These are phyloP conservation scores for Dendrobium chrysotoxum DNA, from an alignment of 106 monocot species.

Conservation along the genomic window DNA sequence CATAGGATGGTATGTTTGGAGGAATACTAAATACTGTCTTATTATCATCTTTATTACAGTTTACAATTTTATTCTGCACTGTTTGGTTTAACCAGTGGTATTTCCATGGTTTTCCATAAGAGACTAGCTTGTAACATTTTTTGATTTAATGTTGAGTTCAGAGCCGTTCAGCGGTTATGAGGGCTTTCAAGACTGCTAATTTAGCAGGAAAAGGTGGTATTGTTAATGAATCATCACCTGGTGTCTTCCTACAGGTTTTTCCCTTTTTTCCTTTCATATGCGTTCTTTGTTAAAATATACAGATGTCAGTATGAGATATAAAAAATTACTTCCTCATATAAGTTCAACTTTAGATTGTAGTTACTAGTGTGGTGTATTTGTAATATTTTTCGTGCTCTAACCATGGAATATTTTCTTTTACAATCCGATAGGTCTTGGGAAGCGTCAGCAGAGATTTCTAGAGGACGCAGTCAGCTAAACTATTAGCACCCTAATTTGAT, in stretches of 20 bases:
- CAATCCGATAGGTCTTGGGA: neutral
- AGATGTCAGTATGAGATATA: neutral
- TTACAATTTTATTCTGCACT: neutral
- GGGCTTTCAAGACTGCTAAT: slow-evolving; percentile 53
- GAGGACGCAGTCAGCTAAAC: neutral
- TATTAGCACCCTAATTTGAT: neutral
- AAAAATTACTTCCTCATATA: neutral
- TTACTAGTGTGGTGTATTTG: neutral
- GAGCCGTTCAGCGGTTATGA: slow-evolving; percentile 81
- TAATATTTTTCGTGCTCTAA: neutral
- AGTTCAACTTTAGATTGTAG: neutral
- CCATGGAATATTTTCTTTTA: neutral
- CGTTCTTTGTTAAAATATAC: neutral
- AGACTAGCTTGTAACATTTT: neutral
- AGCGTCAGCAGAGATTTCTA: neutral
- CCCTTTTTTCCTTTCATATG: slow-evolving; percentile 3
- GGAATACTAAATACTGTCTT: neutral
- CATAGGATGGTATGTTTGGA: too few relatives aligned
- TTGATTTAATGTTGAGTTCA: slow-evolving; percentile 13
- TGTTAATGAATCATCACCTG: slow-evolving; percentile 65
- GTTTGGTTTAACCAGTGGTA: neutral
- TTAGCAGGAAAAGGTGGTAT: slow-evolving; percentile 71
- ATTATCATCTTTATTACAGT: neutral
- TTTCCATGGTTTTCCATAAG: neutral
- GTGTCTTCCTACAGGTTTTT: slow-evolving; percentile 87